Conservation (phyloP, 2,329 filamentous ascomycete genomes). For the Westerdykella sp. region DNA sequence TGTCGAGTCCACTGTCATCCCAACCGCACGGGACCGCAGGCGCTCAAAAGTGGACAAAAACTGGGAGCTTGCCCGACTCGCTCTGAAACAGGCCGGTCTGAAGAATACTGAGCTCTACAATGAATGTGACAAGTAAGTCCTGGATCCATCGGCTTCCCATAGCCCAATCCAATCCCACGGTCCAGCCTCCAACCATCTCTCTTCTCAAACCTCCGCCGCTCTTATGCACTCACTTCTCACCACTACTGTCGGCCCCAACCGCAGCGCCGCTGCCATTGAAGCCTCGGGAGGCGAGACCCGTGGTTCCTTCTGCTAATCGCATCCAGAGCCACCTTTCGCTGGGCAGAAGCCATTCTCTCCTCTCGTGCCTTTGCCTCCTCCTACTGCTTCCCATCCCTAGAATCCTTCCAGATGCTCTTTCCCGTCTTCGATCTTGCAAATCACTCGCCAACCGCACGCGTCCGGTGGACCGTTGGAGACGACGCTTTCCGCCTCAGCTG, state of each 20-base stretch:
- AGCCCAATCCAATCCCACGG: too few relatives aligned
- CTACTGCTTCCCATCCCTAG: conserved; percentile 22
- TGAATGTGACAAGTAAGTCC: too few relatives aligned
- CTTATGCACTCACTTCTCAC: too few relatives aligned
- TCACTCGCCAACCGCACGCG: conserved; percentile 42
- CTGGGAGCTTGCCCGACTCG: conserved; percentile 18
- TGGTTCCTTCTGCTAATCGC: background rate
- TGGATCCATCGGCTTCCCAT: too few relatives aligned
- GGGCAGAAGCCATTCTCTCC: conserved; percentile 48
- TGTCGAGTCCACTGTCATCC: too few relatives aligned
- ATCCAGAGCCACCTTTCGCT: conserved; percentile 43
- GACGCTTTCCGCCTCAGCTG: conserved; percentile 37
- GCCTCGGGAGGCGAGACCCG: too few relatives aligned
- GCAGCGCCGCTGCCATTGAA: too few relatives aligned
- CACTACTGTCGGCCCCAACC: too few relatives aligned
- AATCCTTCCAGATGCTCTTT: conserved; percentile 40
- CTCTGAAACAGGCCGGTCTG: background rate
- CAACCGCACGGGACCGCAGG: too few relatives aligned
- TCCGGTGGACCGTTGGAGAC: conserved; percentile 41
- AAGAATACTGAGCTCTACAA: too few relatives aligned
- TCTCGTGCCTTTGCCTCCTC: conserved; percentile 47
- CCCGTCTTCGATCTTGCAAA: conserved; percentile 47
- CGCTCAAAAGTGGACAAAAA: conserved; percentile 14
- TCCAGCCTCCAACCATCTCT: too few relatives aligned
- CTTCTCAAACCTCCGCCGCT: too few relatives aligned